phyloP scores from a whole-genome alignment of 1,284 basidiomycete genomes.

The Rhizopogon parksii region DNA sequence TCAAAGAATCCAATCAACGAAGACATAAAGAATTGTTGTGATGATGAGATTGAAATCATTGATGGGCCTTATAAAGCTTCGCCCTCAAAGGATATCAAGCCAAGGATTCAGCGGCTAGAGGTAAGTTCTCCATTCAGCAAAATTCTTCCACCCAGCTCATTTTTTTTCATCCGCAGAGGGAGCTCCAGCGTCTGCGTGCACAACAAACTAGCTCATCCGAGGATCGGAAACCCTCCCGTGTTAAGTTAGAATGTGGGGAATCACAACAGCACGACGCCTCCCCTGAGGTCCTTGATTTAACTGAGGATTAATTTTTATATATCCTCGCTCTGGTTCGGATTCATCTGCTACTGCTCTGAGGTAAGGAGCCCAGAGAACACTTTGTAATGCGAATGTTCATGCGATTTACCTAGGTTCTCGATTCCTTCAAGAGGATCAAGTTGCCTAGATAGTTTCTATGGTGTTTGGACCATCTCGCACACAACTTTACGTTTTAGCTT shows the following conservation, averaged over 20 bases:
- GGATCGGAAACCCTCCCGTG: background rate
- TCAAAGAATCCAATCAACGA: background rate
- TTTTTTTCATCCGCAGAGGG: background rate
- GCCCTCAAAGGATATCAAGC: constrained; percentile 8
- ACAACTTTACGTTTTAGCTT: background rate
- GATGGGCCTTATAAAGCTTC: background rate
- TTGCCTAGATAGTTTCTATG: background rate
- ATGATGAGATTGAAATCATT: background rate
- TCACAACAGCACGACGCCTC: background rate
- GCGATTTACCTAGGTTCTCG: background rate
- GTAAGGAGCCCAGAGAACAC: background rate
- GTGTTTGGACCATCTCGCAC: background rate
- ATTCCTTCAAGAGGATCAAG: background rate
- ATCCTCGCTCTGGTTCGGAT: too few species aligned
- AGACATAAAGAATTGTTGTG: background rate
- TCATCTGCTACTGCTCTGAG: background rate
- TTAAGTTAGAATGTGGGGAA: background rate
- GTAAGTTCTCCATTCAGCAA: background rate
- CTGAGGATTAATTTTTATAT: background rate
- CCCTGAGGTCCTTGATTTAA: background rate
- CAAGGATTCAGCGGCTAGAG: constrained; percentile 12
- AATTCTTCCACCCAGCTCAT: background rate
- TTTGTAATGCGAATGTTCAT: background rate
- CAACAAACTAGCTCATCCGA: background rate
- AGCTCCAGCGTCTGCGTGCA: background rate